A percentile compares a stretch with the other conserved stretches of the same genome.
Evolutionary conservation across 352 stramenopile species (phyloP).

Genomic region (Plasmopara viticola): DNA sequence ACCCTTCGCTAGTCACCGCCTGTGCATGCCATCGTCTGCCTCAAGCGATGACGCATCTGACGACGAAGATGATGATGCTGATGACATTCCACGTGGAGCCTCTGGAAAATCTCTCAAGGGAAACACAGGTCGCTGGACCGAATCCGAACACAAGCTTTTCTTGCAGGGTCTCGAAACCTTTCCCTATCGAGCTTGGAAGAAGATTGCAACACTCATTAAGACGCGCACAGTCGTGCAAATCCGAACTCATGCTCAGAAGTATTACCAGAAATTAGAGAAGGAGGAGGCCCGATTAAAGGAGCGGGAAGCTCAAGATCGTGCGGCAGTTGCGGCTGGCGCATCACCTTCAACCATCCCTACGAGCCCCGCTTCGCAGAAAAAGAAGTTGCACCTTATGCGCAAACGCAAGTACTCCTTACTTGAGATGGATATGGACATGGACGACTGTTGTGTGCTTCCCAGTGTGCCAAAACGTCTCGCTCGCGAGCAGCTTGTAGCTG

Average conservation of each 20-base stretch:
- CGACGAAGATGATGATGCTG: constrained; percentile 28
- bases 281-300: constrained; percentile 74
- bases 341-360: constrained; percentile 6
- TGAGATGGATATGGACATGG: constrained; percentile 22
- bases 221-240: constrained; percentile 90
- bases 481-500: constrained; percentile 54
- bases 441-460: constrained; percentile 28
- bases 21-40: constrained; percentile 20
- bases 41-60: constrained; percentile 28
- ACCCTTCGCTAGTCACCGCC: constrained; percentile 22
- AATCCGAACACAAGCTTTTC: constrained; percentile 86
- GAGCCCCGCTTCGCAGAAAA: constrained; percentile 29
- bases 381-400: constrained; percentile 55
- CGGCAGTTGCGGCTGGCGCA: constrained; percentile 9
- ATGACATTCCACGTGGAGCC: constrained; percentile 9
- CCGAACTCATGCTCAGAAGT: constrained; percentile 85
- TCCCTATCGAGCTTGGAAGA: constrained; percentile 84
- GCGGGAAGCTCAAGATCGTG: constrained; percentile 43
- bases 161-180: constrained; percentile 81
- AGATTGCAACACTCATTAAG: constrained; percentile 92
- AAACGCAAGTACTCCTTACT: constrained; percentile 60
- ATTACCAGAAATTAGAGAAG: constrained; percentile 88
- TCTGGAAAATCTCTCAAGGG: constrained; percentile 39
- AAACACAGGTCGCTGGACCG: constrained; percentile 82
- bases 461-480: constrained; percentile 64